A percentile compares a stretch with the other conserved stretches of the same genome.
phyloP scores from a whole-genome alignment of 371 early-diverging fungal species.

The Amoeboaphelidium protococcarum region DNA sequence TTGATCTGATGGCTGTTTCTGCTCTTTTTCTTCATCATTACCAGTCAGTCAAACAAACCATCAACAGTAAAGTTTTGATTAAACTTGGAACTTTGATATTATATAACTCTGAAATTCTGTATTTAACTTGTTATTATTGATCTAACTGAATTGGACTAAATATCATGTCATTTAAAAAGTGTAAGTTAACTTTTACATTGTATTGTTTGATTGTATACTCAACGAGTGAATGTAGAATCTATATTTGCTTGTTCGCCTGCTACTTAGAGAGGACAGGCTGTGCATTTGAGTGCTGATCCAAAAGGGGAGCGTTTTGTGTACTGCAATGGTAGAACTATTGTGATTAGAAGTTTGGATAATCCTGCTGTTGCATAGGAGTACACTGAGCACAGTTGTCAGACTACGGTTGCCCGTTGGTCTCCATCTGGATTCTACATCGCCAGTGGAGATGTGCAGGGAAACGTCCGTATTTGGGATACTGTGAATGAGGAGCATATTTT shows the following conservation, averaged over 20 bases:
- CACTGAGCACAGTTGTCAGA: constrained; percentile 38
- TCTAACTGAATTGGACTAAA: too few species aligned
- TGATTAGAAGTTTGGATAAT: constrained; percentile 59
- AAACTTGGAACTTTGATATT: too few species aligned
- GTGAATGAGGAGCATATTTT: constrained; percentile 51
- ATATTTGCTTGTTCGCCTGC: constrained; percentile 41
- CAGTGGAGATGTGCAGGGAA: constrained; percentile 66
- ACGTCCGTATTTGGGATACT: constrained; percentile 80
- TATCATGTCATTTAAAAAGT: too few species aligned
- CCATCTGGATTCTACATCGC: constrained; percentile 86
- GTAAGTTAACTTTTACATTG: too few species aligned
- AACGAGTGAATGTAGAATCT: too few species aligned
- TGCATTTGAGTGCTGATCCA: constrained; percentile 56
- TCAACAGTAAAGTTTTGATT: too few species aligned
- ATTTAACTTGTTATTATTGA: too few species aligned
- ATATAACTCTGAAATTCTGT: too few species aligned
- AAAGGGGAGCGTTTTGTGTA: constrained; percentile 61
- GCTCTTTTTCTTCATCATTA: too few species aligned
- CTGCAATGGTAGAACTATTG: constrained; percentile 62
- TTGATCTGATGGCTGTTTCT: too few species aligned
- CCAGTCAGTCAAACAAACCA: too few species aligned
- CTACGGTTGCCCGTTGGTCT: constrained; percentile 65
- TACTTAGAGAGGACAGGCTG: constrained; percentile 48
- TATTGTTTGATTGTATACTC: too few species aligned
- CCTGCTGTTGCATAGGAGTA: constrained; percentile 58